Evolutionary conservation across 139 green algal species (phyloP), one percentile per base, ranked within the genome.

Genomic region (Desmodesmus armatus): DNA sequence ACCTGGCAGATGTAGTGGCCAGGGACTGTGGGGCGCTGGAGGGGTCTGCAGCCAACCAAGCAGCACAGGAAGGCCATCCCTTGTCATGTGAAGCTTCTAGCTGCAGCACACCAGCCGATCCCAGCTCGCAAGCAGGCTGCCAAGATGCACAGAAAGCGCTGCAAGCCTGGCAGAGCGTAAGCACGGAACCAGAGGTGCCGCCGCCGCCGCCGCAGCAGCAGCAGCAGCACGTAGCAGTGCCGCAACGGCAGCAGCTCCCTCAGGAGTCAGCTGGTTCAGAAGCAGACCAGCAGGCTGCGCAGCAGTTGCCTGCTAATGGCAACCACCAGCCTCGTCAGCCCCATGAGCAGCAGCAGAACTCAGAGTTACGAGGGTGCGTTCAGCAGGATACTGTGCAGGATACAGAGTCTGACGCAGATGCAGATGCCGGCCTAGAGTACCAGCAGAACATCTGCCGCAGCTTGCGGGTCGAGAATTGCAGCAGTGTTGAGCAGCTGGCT

Each of bases 171-270:
- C 35, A 62, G 25, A 19, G 37, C 63, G 73, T 43, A 29, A 27
- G 35, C 43, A 66, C 73, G 25, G 73, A 41, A 58, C n/a, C 73
- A n/a, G 35, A 29, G 37, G 60, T 63, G 43, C 73, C 40, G n/a
- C 43, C 73, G n/a, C n/a, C n/a, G n/a, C n/a, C n/a, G n/a, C n/a
- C n/a, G n/a, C n/a, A n/a, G n/a, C n/a, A n/a, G n/a, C n/a, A n/a
- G n/a, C n/a, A n/a, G n/a, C n/a, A n/a, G n/a, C n/a, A n/a, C n/a
- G n/a, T n/a, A n/a, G n/a, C n/a, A n/a, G n/a, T n/a, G n/a, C n/a
- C n/a, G 27, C 43, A 80, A 41, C 31, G 25, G 73, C 21, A 80
- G 73, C 73, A 80, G 43, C 73, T 66, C 9, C 25, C 63, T 37
- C 72, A 67, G 43, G n/a, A 39, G 60, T 55, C 43, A 80, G 73